Base-by-base conservation (phyloP, 495 filamentous ascomycete species). In the Penicillium macrosclerotiorum region DNA sequence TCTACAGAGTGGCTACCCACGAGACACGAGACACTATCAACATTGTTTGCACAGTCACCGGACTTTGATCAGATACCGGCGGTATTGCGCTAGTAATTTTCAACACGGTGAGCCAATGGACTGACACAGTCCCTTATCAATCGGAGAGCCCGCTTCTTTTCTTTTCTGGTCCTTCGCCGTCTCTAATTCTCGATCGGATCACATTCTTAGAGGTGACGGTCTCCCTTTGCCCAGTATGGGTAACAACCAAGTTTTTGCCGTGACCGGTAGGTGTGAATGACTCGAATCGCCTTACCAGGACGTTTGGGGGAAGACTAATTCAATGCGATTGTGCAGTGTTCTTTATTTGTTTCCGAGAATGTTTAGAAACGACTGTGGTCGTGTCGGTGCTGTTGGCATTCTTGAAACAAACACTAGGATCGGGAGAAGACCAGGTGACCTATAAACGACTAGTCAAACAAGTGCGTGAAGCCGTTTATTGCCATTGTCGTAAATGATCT, bases 291-390 rank as follows among this genome's bases (percentile, higher is more conserved):
- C 14, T 14, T 9, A 16, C 14, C 8, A 9, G 12, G 9, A 9
- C n/a, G 4, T 31, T n/a, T 9, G 3, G 19, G 16, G 18, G 23
- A 27, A 38, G n/a, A 12, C 42, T 47, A 40, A 40, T 24, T 19
- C 13, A 22, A 32, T 13, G 26, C 42, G 24, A 33, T 26, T 16
- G 30, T 35, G n/a, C 19, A 75, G 75, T 93, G 36, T 95, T 93
- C 68, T 90, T 95, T 68, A 84, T 95, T 60, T 80, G 82, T 55
- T 91, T 93, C 56, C 85, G 89, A 58, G 89, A 95, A 73, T 83
- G 82, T 25, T 68, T 95, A 17, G 89, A 95, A 63, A 85, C 83
- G 0, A 81, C 75, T 46, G 85, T 93, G 56, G 85, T 95, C 47
- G 83, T 93, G 27, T 92, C 89, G 2, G 82, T 93, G 14, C 73